Evolutionary conservation across 2,329 filamentous ascomycete species (phyloP).

Genomic region (Aspergillus luchuensis): DNA sequence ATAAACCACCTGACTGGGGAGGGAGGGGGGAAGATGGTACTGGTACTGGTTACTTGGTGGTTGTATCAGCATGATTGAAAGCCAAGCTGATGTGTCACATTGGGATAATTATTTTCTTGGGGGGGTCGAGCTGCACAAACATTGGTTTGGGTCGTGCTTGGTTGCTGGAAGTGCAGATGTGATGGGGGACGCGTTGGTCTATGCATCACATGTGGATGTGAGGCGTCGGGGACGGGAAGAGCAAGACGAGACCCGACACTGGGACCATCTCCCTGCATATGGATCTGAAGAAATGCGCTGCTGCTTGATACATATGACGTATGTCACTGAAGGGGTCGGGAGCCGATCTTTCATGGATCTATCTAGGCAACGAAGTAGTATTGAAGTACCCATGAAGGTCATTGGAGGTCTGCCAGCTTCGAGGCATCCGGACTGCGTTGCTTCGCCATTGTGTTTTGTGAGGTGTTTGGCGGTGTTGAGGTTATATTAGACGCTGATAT

Average conservation of each 20-base stretch:
- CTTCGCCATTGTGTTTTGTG: background rate
- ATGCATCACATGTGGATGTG: constrained; percentile 5
- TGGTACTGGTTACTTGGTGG: no score
- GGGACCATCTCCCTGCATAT: background rate
- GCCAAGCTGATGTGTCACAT: background rate
- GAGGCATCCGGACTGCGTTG: background rate
- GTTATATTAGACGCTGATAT: background rate
- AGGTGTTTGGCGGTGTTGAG: background rate
- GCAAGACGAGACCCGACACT: background rate
- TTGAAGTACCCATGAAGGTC: no score
- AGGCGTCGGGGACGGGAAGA: background rate
- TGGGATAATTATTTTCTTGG: background rate
- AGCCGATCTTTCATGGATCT: background rate
- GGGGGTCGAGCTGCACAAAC: background rate
- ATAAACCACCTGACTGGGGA: background rate
- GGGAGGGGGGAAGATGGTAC: background rate
- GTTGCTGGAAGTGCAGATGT: background rate
- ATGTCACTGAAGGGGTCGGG: background rate
- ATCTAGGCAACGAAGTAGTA: constrained; percentile 1
- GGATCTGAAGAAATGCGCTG: constrained; percentile 2
- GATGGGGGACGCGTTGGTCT: background rate
- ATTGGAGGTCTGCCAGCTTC: background rate
- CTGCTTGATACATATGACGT: constrained; percentile 1
- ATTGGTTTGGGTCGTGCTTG: background rate
- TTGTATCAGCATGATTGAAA: background rate